Evolutionary conservation across 2,329 filamentous ascomycete genomes (phyloP), one percentile per base, ranked within the genome.

Genomic region (Fusarium sp.): DNA sequence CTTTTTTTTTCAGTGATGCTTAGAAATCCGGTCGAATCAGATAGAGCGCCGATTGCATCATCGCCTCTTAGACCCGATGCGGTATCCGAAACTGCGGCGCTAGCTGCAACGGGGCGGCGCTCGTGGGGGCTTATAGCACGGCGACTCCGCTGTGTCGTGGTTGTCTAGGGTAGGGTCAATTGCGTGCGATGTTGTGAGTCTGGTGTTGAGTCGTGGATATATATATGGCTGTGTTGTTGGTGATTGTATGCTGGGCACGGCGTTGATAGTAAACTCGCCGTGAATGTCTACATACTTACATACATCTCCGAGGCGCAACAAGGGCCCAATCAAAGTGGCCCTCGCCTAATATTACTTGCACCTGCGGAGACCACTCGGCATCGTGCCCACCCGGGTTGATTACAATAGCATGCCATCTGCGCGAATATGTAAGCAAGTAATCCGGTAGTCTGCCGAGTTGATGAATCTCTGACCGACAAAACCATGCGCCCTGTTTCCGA

Each of bases 1-100:
- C 20, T 65, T 66, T 58, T 70, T 70, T 65, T 66, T 69, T 68
- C 65, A 29, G 18, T 52, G 25, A 35, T 78, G 77, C 77, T 78
- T 78, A 78, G 77, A 78, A 78, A 78, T 78, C 77, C 73, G 45
- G 50, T 68, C 73, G 73, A 74, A 77, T 76, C 71, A 62, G 75
- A 73, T 52, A 57, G 62, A 61, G 75, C 66, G 64, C 61, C 42
- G 69, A 78, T 78, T 74, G 71, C 77, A 76, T 69, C 71, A 78
- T 78, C 69, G 72, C 74, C 65, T 63, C 66, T 64, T 65, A 65
- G 61, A 52, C 74, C 73, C 63, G 60, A 77, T 71, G 61, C 73
- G 70, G 72, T 52, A 68, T 60, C 22, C 40, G 63, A 68, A 50
- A 50, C 35, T 61, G 60, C 45, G 38, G 33, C 75, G 75, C 75